These are phyloP conservation scores for Eutrema heterophyllum DNA, from an alignment of 345 rosid genomes.

Conservation along the genomic window DNA sequence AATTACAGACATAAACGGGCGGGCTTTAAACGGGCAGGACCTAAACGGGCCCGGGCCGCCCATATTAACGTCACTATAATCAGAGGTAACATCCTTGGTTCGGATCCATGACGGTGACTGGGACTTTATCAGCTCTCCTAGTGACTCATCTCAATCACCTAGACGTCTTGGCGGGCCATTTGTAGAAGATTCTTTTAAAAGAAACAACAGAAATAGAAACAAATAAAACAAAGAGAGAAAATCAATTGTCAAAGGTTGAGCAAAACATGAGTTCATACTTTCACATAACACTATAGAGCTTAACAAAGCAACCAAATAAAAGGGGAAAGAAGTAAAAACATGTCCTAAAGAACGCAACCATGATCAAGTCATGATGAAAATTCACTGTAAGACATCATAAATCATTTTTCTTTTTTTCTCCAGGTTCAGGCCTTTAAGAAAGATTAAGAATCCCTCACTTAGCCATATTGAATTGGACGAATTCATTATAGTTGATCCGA, in stretches of 20 bases:
- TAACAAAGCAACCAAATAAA: conserved; percentile 1
- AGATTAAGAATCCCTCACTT: conserved; percentile 30
- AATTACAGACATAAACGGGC: no score
- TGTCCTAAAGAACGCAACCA: conserved; percentile 10
- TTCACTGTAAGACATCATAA: background rate
- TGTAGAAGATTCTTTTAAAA: background rate
- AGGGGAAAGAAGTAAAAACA: background rate
- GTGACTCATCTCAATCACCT: no score
- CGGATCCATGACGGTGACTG: no score
- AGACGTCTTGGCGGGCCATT: background rate
- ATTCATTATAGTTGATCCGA: conserved; percentile 47
- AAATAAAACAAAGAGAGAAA: background rate
- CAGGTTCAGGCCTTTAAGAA: background rate
- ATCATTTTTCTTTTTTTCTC: background rate
- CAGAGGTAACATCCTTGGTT: no score
- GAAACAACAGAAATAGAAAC: background rate
- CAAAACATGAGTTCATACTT: conserved; percentile 11
- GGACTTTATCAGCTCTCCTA: no score
- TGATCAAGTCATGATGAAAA: background rate
- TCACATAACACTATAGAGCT: conserved; percentile 2
- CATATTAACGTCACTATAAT: no score
- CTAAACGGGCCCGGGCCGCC: no score
- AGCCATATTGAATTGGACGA: conserved; percentile 47
- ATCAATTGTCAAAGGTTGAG: background rate
- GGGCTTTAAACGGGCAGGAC: no score